Evolutionary conservation across 495 filamentous ascomycete species (phyloP).

Genomic region (Parmelia sp.): DNA sequence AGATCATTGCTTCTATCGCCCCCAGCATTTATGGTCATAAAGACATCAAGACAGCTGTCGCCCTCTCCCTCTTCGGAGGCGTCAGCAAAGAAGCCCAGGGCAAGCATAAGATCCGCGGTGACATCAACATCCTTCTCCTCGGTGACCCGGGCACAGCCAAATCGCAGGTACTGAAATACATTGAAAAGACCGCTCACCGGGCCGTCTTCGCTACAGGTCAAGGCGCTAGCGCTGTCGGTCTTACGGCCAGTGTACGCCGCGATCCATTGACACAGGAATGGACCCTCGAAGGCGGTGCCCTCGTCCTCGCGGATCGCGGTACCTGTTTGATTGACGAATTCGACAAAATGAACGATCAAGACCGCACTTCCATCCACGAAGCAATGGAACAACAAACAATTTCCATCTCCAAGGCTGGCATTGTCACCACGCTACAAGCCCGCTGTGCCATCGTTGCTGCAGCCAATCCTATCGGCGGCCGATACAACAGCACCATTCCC

Average conservation of each 20-base stretch:
- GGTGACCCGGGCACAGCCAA: constrained; percentile 98
- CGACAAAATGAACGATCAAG: constrained; percentile 99
- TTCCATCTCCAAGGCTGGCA: constrained; percentile 98
- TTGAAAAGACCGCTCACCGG: constrained; percentile 94
- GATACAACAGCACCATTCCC: constrained; percentile 93
- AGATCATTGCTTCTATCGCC: constrained; percentile 89
- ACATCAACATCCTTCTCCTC: constrained; percentile 96
- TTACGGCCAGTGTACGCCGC: constrained; percentile 91
- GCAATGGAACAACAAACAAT: constrained; percentile 99
- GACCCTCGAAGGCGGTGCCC: constrained; percentile 94
- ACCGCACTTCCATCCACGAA: constrained; percentile 97
- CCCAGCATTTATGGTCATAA: constrained; percentile 96
- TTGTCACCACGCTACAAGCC: constrained; percentile 96
- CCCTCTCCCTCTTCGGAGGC: constrained; percentile 90
- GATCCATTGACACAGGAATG: constrained; percentile 96
- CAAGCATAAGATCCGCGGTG: constrained; percentile 84
- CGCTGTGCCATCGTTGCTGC: constrained; percentile 95
- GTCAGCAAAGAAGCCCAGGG: constrained; percentile 86
- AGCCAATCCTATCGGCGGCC: constrained; percentile 91
- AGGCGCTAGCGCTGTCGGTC: constrained; percentile 94
- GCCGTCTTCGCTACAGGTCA: constrained; percentile 98
- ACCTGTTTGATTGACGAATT: constrained; percentile 99
- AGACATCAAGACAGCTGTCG: constrained; percentile 96
- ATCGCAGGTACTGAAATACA: constrained; percentile 95
- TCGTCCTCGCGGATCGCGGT: constrained; percentile 92